phyloP scores from a whole-genome alignment of 306 rosid genomes.

The Malus sylvestris region DNA sequence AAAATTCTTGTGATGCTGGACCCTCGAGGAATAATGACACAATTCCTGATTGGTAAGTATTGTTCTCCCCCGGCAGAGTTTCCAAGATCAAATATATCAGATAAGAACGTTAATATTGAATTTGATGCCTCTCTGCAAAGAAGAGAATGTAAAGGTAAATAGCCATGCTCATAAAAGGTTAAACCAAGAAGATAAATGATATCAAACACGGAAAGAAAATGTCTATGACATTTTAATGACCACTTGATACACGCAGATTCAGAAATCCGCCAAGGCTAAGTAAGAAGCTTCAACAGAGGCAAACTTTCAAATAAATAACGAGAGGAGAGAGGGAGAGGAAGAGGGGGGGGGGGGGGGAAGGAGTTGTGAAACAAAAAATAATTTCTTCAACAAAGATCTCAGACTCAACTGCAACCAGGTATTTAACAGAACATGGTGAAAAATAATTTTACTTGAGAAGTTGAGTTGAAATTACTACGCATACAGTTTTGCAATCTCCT shows the following conservation, averaged over 20 bases:
- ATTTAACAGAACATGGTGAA: not conserved
- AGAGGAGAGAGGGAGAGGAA: no score
- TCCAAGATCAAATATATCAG: slow-evolving; percentile 80
- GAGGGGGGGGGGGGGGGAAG: no score
- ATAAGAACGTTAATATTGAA: slow-evolving; percentile 89
- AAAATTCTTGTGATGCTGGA: slow-evolving; percentile 62
- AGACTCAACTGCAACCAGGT: not conserved
- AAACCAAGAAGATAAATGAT: not conserved
- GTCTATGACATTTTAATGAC: not conserved
- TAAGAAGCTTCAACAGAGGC: not conserved
- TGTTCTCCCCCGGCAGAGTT: slow-evolving; percentile 52
- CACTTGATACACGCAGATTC: not conserved
- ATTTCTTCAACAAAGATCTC: not conserved
- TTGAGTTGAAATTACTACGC: not conserved
- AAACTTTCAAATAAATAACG: not conserved
- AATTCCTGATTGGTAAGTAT: slow-evolving; percentile 62
- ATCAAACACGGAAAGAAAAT: not conserved
- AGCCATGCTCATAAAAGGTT: not conserved
- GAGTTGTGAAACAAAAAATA: not conserved
- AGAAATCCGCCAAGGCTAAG: not conserved
- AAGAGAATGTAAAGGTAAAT: slow-evolving; percentile 14
- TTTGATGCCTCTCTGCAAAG: slow-evolving; percentile 90
- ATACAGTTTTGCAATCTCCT: not conserved
- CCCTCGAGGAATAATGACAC: slow-evolving; percentile 79
- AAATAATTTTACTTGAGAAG: not conserved